Conservation (phyloP, 208 protist genomes). For the Porcisia deanei region DNA sequence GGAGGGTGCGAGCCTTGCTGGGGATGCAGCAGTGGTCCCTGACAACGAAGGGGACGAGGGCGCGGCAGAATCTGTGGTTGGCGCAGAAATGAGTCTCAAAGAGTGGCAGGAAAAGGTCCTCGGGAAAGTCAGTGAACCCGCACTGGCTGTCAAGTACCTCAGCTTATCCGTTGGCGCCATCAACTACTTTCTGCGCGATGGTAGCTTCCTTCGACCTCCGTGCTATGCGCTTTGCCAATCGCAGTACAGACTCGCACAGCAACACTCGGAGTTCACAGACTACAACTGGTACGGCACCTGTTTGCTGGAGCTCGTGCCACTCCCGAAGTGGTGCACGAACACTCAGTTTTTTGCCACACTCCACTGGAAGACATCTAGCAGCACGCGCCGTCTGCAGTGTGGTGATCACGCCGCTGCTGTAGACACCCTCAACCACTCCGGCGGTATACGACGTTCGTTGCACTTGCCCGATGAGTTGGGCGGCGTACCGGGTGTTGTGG, state of each 20-base stretch:
- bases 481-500: slow-evolving; percentile 21
- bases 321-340: slow-evolving; percentile 20
- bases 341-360: slow-evolving; percentile 16
- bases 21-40: background rate
- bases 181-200: slow-evolving; percentile 26
- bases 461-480: slow-evolving; percentile 24
- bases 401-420: background rate
- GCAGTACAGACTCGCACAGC: background rate
- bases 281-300: slow-evolving; percentile 27
- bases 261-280: slow-evolving; percentile 10
- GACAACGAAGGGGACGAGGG: background rate
- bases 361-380: background rate
- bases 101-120: slow-evolving; percentile 7
- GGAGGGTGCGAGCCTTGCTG: background rate
- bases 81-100: background rate
- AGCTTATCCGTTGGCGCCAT: slow-evolving; percentile 18
- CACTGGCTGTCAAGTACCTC: slow-evolving; percentile 10
- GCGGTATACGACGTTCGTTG: background rate
- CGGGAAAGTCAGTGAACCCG: slow-evolving; percentile 2
- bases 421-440: background rate
- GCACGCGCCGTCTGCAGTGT: slow-evolving; percentile 1
- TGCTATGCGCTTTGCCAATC: slow-evolving; percentile 9
- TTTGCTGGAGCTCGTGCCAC: slow-evolving; percentile 30
- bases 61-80: background rate
- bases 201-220: slow-evolving; percentile 18